Base-by-base conservation (phyloP, 2,329 filamentous ascomycete species). In the Nemania serpens region DNA sequence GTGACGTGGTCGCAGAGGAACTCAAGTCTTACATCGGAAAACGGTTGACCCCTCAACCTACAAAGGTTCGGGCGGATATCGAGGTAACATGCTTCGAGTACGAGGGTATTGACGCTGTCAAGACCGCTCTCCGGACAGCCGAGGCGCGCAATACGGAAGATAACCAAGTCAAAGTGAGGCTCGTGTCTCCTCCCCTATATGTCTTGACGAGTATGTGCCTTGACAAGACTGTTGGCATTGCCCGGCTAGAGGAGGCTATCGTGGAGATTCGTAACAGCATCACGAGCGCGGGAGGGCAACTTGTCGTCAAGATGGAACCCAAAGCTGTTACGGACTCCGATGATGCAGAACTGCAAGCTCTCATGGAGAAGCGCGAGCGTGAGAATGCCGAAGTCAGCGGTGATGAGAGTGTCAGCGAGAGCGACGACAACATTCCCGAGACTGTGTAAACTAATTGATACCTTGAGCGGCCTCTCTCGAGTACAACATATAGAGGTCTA, bases 241-340 rank as follows among this genome's bases (percentile, higher is more conserved):
- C 87, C 64, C 86, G 89, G 65, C 81, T 99, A 69, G 91, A 97
- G 77, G 89, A 92, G 73, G 92, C 95, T 17, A 99, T 99, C 70
- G 83, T 90, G 72, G 91, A 93, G 70, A 93, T 99, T 71, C 85
- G 90, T 71, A 84, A 81, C 73, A 93, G 84, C 76, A 99, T 99
- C 75, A 86, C 88, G 74, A 82, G 78, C 47, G 85, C 90, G 0
- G 91, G 91, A 55, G 95, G 95, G 63, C 88, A 87, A 74, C 90
- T 94, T 73, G 85, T 89, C 45, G 90, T 97, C 70, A 97, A 96
- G 87, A 99, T 99, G 95, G 93, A 95, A 72, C 95, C 95, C 69
- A 98, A 98, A 88, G 95, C 96, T 4, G 95, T 99, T 64, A 99
- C 95, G 1, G 96, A 98, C 84, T 96, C 93, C 77, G 96, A 99